phyloP scores from a whole-genome alignment of 2,329 filamentous ascomycete species.

The Bipolaris oryzae region DNA sequence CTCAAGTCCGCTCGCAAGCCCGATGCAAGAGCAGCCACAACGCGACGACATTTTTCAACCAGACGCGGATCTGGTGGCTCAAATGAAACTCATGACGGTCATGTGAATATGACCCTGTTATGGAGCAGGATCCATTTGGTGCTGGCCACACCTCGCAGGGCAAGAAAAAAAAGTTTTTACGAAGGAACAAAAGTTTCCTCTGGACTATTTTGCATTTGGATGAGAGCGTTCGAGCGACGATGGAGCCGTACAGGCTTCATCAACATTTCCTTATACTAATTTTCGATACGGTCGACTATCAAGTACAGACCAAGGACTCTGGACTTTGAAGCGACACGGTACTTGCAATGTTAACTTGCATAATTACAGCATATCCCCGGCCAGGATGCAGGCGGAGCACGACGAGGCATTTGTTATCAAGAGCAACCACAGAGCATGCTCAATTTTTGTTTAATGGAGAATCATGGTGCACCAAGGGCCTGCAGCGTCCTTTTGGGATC shows the following conservation, averaged over 20 bases:
- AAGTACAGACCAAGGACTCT: constrained; percentile 25
- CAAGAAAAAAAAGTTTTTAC: constrained; percentile 23
- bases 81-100: constrained; percentile 51
- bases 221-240: constrained; percentile 40
- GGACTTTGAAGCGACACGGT: constrained; percentile 46
- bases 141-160: constrained; percentile 24
- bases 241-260: constrained; percentile 22
- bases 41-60: constrained; percentile 44
- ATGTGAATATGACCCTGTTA: constrained; percentile 41
- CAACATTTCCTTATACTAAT: constrained; percentile 40
- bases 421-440: constrained; percentile 9
- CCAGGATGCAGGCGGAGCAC: constrained; percentile 24
- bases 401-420: constrained; percentile 19
- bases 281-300: constrained; percentile 34
- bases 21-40: constrained; percentile 45
- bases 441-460: constrained; percentile 20
- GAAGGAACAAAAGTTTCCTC: constrained; percentile 35
- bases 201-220: constrained; percentile 41
- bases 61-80: constrained; percentile 42
- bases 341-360: constrained; percentile 36
- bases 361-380: constrained; percentile 27
- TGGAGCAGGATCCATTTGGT: constrained; percentile 14
- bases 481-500: constrained; percentile 13
- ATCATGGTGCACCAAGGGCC: constrained; percentile 17
- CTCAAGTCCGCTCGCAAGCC: constrained; percentile 50